Conservation (phyloP, 2,329 filamentous ascomycete genomes). For the Sclerotinia subarctica region DNA sequence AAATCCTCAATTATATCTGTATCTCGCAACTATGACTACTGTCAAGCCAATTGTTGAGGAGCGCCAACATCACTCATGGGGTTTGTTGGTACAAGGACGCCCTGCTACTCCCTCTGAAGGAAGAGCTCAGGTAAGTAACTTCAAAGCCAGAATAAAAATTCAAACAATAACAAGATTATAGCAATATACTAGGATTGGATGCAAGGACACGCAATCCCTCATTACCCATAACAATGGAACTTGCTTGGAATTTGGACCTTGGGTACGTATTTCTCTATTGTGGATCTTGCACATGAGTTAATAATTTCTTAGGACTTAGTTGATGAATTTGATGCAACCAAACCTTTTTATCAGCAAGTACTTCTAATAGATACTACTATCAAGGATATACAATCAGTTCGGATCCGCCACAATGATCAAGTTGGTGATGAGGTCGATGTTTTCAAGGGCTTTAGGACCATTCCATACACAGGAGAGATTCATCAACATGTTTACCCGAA, state of each 20-base stretch:
- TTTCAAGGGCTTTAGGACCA: conserved; percentile 14
- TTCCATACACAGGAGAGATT: neutral
- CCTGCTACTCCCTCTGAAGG: conserved; percentile 33
- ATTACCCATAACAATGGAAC: conserved; percentile 19
- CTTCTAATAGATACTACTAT: conserved; percentile 28
- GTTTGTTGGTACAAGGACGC: conserved; percentile 31
- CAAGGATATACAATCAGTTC: conserved; percentile 25
- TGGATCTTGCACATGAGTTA: conserved; percentile 2
- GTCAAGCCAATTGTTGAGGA: conserved; percentile 3
- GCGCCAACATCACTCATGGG: conserved; percentile 26
- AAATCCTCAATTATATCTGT: neutral
- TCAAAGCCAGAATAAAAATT: neutral
- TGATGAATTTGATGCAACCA: conserved; percentile 23
- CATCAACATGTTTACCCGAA: conserved; percentile 3
- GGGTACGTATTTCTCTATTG: conserved; percentile 23
- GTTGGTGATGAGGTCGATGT: neutral
- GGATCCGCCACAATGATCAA: conserved; percentile 22
- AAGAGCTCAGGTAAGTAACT: conserved; percentile 29
- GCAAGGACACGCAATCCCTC: conserved; percentile 5
- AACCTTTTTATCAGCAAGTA: conserved; percentile 29
- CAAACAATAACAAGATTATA: neutral
- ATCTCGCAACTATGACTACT: neutral
- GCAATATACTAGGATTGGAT: conserved; percentile 17
- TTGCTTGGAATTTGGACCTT: conserved; percentile 17
- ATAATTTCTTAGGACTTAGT: conserved; percentile 27